Evolutionary conservation across 2,329 filamentous ascomycete genomes (phyloP).

Genomic region (Beauveria brongniartii): DNA sequence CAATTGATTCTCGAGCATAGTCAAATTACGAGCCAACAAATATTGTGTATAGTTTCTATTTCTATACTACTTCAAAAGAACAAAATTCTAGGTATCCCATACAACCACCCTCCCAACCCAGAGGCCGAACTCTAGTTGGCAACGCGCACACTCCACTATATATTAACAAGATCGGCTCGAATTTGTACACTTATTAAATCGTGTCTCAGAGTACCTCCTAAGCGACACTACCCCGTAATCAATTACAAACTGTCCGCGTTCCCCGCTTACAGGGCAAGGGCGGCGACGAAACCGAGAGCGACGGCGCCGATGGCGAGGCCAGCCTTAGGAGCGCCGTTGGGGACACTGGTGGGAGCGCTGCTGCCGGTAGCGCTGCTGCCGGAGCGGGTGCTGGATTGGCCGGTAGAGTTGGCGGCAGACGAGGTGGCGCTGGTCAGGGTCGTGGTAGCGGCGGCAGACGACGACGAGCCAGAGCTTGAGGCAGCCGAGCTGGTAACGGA

Average conservation of each 20-base stretch:
- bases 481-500: conserved; percentile 10
- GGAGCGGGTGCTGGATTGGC: conserved; percentile 16
- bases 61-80: background rate
- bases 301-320: conserved; percentile 17
- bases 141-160: background rate
- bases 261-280: conserved; percentile 21
- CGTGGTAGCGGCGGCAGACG: conserved; percentile 13
- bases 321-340: conserved; percentile 21
- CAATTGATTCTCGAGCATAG: too few species aligned
- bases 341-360: conserved; percentile 15
- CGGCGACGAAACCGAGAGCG: conserved; percentile 20
- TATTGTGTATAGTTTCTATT: background rate
- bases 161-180: conserved; percentile 10
- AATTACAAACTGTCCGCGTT: background rate
- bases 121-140: background rate
- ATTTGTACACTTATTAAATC: conserved; percentile 12
- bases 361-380: conserved; percentile 11
- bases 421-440: conserved; percentile 18
- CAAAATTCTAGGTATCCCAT: conserved; percentile 5
- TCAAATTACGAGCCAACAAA: background rate
- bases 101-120: conserved; percentile 3
- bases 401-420: conserved; percentile 16
- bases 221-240: background rate
- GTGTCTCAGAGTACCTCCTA: background rate
- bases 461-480: background rate